A percentile compares a stretch with the other conserved stretches of the same genome.
Conservation (phyloP, 106 monocot genomes). For the Vanilla planifolia region DNA sequence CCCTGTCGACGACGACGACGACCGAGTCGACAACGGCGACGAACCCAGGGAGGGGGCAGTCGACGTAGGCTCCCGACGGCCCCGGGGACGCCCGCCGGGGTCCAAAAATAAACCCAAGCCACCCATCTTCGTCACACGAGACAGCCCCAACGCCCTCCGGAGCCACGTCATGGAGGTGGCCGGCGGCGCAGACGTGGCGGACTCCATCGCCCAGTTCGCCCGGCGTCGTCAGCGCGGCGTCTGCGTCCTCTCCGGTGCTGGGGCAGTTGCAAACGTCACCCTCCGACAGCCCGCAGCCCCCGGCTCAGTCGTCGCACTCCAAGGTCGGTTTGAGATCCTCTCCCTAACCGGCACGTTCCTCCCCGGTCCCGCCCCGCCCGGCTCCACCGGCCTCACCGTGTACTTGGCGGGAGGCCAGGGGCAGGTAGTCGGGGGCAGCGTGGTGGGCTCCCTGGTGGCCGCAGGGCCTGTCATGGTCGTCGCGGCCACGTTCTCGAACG, state of each 20-base stretch:
- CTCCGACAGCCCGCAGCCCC: slow-evolving; percentile 2
- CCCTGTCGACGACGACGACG: slow-evolving; percentile 10
- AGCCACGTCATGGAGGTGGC: slow-evolving; percentile 15
- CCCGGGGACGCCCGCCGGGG: slow-evolving; percentile 1
- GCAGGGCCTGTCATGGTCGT: slow-evolving; percentile 21
- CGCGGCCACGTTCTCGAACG: slow-evolving; percentile 19
- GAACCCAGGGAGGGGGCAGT: slow-evolving; percentile 8
- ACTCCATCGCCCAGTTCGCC: slow-evolving; percentile 9
- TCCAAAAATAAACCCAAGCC: slow-evolving; percentile 10
- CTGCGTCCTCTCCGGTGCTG: slow-evolving; percentile 17
- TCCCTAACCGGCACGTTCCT: slow-evolving; percentile 11
- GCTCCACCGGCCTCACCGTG: slow-evolving; percentile 19
- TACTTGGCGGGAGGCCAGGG: slow-evolving; percentile 32
- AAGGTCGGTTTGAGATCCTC: slow-evolving; percentile 6
- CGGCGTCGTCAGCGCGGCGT: slow-evolving; percentile 18
- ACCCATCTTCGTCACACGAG: slow-evolving; percentile 7
- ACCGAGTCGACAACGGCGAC: slow-evolving; percentile 7
- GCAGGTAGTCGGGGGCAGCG: slow-evolving; percentile 35
- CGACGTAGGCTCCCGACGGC: slow-evolving; percentile 4
- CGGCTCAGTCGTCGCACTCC: slow-evolving; percentile 1
- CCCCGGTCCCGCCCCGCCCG: slow-evolving; percentile 23
- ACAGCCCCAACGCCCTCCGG: slow-evolving; percentile 11
- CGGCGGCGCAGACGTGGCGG: slow-evolving; percentile 5
- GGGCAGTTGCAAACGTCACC: slow-evolving; percentile 7
- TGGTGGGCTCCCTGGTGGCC: slow-evolving; percentile 17